Evolutionary conservation across 192 early-diverging fungal genomes (phyloP), one percentile per base, ranked within the genome.

Genomic region (Umbelopsis isabellina): DNA sequence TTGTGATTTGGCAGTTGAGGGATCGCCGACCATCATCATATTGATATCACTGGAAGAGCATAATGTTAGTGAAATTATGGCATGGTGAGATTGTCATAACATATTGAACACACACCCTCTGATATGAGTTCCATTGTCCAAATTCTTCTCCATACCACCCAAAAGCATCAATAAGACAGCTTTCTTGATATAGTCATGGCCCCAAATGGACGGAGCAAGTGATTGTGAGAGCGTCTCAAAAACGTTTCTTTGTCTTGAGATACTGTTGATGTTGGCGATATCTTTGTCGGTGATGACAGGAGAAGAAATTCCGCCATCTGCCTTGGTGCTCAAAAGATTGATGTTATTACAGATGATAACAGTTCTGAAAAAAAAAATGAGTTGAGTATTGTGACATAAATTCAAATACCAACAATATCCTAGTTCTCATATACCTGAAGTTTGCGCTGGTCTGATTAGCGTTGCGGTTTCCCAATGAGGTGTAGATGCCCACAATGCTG

Each of bases 1-100:
- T 81, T 99, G 97, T n/a, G 95, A 97, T 85, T 99, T 99, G 12
- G 95, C 96, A 4, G 94, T 96, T n/a, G 94, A 95, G 33, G 97
- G 97, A 84, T 99, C 97, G 66, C 97, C 97, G 18, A 99, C 96
- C 89, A 99, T 92, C 67, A 97, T 82, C 76, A 99, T 94, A 76
- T 99, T 99, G 74, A 99, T 95, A 81, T 99, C 97, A 70, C 96
- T 93, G 35, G 13, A 46, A n/a, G 69, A 69, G 49, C 20, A 23
- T 21, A 41, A 25, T 51, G 21, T 25, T 67, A 45, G 9, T 18
- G 12, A 46, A 15, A 6, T n/a, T n/a, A n/a, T 23, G 15, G 35
- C 55, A 35, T 16, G 27, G 18, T 1, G 2, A 15, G 3, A 21
- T 2, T 49, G 15, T 65, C 15, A 1, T 35, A 50, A 35, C 1